These are phyloP conservation scores for Nakazawaea peltata DNA, from an alignment of 805 yeast species.

Conservation along the genomic window DNA sequence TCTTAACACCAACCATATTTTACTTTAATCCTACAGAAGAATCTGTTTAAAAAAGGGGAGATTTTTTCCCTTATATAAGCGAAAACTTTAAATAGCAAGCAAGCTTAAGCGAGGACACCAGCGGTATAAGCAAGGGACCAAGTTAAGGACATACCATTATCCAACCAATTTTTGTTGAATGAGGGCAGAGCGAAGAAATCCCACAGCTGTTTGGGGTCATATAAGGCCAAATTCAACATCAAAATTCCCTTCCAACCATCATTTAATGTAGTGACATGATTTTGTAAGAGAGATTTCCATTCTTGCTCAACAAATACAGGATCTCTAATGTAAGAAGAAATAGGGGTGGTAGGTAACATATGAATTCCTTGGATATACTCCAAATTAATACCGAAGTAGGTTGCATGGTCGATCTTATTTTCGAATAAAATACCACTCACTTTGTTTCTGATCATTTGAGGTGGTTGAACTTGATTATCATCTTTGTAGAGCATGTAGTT, in stretches of 20 bases:
- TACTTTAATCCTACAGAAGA: background rate
- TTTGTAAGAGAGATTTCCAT: conserved; percentile 48
- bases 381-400: conserved; percentile 59
- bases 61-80: background rate
- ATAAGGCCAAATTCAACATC: conserved; percentile 67
- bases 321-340: conserved; percentile 53
- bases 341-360: conserved; percentile 61
- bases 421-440: conserved; percentile 67
- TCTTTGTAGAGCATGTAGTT: conserved; percentile 39
- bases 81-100: background rate
- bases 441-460: conserved; percentile 44
- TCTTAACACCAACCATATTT: background rate
- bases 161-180: conserved; percentile 53
- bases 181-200: conserved; percentile 48
- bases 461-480: conserved; percentile 46
- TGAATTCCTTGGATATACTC: conserved; percentile 71
- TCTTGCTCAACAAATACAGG: conserved; percentile 55
- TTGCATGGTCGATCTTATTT: conserved; percentile 60
- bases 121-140: conserved; percentile 80
- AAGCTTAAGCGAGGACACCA: conserved; percentile 26
- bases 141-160: conserved; percentile 79
- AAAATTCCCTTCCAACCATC: conserved; percentile 76
- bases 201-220: conserved; percentile 59
- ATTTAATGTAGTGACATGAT: conserved; percentile 40
- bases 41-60: background rate